Conservation (phyloP, 352 stramenopile genomes). For the Phytophthora pluvialis region DNA sequence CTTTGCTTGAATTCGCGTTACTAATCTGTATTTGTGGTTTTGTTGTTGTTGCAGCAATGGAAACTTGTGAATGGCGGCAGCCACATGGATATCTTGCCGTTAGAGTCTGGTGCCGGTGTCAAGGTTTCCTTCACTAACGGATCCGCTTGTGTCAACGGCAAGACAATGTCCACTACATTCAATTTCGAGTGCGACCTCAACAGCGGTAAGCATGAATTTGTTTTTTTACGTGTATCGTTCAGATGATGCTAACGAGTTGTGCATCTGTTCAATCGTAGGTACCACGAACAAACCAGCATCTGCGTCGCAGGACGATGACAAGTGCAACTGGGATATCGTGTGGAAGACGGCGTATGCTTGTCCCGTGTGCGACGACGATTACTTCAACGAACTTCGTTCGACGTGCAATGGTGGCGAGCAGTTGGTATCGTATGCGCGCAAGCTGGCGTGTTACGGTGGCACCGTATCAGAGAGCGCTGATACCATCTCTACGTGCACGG, state of each 20-base stretch:
- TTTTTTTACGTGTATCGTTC: too few relatives aligned
- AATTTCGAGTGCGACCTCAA: slow-evolving; percentile 77
- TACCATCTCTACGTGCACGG: slow-evolving; percentile 64
- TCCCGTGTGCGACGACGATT: slow-evolving; percentile 64
- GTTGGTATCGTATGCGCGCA: slow-evolving; percentile 61
- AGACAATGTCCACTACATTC: slow-evolving; percentile 56
- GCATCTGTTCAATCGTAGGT: slow-evolving; percentile 34
- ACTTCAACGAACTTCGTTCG: slow-evolving; percentile 70
- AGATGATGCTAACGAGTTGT: slow-evolving; percentile 1
- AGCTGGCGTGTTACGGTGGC: slow-evolving; percentile 69
- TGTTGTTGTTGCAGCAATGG: slow-evolving; percentile 75
- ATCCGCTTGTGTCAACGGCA: slow-evolving; percentile 55
- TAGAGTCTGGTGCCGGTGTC: slow-evolving; percentile 63
- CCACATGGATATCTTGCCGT: slow-evolving; percentile 63
- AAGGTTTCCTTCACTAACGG: slow-evolving; percentile 62
- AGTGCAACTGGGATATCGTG: slow-evolving; percentile 62
- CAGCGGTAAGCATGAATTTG: slow-evolving; percentile 49
- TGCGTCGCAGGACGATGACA: slow-evolving; percentile 46
- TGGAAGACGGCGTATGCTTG: slow-evolving; percentile 79
- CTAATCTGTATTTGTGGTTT: slow-evolving; percentile 12
- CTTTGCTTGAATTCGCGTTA: neutral
- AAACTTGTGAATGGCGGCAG: slow-evolving; percentile 65
- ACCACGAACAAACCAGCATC: slow-evolving; percentile 49
- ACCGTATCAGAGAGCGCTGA: slow-evolving; percentile 43
- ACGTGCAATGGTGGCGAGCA: slow-evolving; percentile 65